Conservation (phyloP, 768 basidiomycete genomes). For the Pulveroboletus sp. region DNA sequence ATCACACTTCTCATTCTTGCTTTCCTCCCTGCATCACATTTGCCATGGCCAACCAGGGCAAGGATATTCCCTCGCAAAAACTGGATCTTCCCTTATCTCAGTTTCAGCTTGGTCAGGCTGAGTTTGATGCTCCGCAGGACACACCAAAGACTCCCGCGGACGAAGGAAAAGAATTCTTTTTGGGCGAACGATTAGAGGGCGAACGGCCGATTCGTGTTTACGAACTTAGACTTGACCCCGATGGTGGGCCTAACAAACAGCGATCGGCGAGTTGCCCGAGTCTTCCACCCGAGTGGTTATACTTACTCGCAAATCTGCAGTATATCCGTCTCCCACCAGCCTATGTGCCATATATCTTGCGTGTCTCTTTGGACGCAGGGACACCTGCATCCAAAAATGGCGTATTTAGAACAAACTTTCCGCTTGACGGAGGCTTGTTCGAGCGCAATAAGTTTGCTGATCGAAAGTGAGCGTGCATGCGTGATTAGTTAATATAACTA, state of each 20-base stretch:
- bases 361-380: constrained; percentile 89
- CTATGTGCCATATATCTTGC: constrained; percentile 81
- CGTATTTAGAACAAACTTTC: constrained; percentile 94
- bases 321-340: constrained; percentile 97
- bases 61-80: not conserved
- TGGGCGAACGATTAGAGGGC: constrained; percentile 46
- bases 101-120: not conserved
- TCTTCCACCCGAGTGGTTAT: constrained; percentile 2
- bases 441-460: constrained; percentile 71
- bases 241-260: constrained; percentile 88
- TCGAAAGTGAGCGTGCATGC: constrained; percentile 55
- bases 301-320: constrained; percentile 40
- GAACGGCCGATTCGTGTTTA: constrained; percentile 79
- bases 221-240: constrained; percentile 80
- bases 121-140: constrained; percentile 25
- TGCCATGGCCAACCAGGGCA: constrained; percentile 14
- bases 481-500: constrained; percentile 2
- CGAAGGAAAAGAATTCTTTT: constrained; percentile 88
- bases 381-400: constrained; percentile 89
- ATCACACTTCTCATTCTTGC: not conserved
- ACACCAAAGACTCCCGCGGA: constrained; percentile 91
- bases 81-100: constrained; percentile 18
- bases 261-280: constrained; percentile 60
- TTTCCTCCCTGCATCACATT: not conserved
- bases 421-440: constrained; percentile 88